Percentiles rank a stretch among this genome's conserved stretches.
Evolutionary conservation across 306 rosid genomes (phyloP).

Genomic region (Mimosa pudica): DNA sequence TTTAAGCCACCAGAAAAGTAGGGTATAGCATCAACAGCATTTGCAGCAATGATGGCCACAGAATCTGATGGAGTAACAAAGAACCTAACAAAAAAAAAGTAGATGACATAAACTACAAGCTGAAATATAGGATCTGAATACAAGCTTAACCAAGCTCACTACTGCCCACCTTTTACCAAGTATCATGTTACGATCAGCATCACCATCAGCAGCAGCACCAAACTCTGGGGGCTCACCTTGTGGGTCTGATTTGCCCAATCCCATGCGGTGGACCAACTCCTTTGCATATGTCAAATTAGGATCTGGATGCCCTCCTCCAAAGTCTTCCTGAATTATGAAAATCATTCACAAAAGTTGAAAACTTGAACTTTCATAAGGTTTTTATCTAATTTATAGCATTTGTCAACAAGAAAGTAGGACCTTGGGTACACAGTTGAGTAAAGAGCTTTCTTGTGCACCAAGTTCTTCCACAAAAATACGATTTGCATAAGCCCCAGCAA

Average conservation of each 20-base stretch:
- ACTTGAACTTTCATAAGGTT: conserved; percentile 17
- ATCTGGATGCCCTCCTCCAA: conserved; percentile 99
- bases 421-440: conserved; percentile 93
- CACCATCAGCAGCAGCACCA: conserved; percentile 99
- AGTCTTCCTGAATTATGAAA: conserved; percentile 79
- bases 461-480: conserved; percentile 96
- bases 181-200: conserved; percentile 99
- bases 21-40: conserved; percentile 96
- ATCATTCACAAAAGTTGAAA: conserved; percentile 26
- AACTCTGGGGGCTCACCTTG: conserved; percentile 89
- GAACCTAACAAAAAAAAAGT: conserved; percentile 54
- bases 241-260: conserved; percentile 75
- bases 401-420: conserved; percentile 46
- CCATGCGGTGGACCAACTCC: conserved; percentile 93
- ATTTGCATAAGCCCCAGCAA: conserved; percentile 96
- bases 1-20: conserved; percentile 92
- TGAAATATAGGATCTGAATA: conserved; percentile 26
- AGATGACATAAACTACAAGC: conserved; percentile 6
- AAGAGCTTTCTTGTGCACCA: conserved; percentile 91
- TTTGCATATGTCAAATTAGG: conserved; percentile 98
- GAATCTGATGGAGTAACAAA: conserved; percentile 99
- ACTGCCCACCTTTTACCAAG: conserved; percentile 87
- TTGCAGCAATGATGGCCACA: conserved; percentile 98
- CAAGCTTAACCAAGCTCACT: conserved; percentile 1
- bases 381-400: conserved; percentile 12